Conservation (phyloP, 495 filamentous ascomycete genomes). For the Choiromyces venosus region DNA sequence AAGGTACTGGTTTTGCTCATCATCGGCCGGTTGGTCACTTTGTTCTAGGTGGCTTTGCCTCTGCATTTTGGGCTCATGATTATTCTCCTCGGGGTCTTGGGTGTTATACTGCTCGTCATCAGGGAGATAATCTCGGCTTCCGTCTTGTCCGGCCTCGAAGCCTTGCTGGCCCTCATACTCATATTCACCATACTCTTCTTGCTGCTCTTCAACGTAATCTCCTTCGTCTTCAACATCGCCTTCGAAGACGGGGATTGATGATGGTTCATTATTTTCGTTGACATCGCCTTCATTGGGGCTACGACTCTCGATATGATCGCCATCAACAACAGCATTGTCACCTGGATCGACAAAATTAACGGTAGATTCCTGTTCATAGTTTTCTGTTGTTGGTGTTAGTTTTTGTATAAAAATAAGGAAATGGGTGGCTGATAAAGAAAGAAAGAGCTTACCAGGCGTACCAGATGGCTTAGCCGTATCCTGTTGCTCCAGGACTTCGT, state of each 20-base stretch:
- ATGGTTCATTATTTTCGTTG: slow-evolving; percentile 15
- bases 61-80: slow-evolving; percentile 19
- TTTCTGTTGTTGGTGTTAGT: slow-evolving; percentile 10
- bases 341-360: slow-evolving; percentile 6
- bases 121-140: slow-evolving; percentile 11
- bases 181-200: slow-evolving; percentile 24
- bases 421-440: not conserved
- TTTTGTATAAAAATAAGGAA: slow-evolving; percentile 2
- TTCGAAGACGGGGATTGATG: slow-evolving; percentile 31
- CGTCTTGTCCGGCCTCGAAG: slow-evolving; percentile 25
- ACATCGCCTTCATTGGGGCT: slow-evolving; percentile 4
- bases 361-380: slow-evolving; percentile 13
- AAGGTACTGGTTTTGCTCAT: slow-evolving; percentile 30
- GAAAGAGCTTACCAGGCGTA: not conserved
- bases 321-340: slow-evolving; percentile 8
- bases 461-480: slow-evolving; percentile 1
- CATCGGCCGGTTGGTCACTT: slow-evolving; percentile 19
- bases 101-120: slow-evolving; percentile 13
- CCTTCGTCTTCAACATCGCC: slow-evolving; percentile 21
- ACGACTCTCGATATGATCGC: slow-evolving; percentile 1
- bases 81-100: slow-evolving; percentile 5
- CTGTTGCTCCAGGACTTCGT: slow-evolving; percentile 11
- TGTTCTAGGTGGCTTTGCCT: slow-evolving; percentile 19
- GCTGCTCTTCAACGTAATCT: slow-evolving; percentile 23
- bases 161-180: slow-evolving; percentile 19